phyloP scores from a whole-genome alignment of 2,329 filamentous ascomycete species.

The Scleromitrula shiraiana region DNA sequence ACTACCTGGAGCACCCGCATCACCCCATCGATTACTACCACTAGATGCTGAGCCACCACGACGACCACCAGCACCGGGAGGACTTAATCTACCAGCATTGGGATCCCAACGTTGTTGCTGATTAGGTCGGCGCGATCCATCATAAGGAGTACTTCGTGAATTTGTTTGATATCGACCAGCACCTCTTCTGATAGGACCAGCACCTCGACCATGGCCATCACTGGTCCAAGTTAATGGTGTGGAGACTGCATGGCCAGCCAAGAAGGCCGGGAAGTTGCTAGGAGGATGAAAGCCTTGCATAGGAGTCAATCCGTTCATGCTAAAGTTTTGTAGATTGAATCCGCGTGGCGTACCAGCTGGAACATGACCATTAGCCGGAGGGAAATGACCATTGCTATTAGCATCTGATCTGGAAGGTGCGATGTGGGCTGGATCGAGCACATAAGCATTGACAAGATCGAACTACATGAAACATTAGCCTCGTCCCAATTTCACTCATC shows the following conservation, averaged over 20 bases:
- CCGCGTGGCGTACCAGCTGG: constrained; percentile 81
- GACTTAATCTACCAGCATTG: constrained; percentile 40
- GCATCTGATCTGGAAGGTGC: constrained; percentile 87
- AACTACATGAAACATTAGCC: constrained; percentile 47
- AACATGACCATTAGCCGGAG: constrained; percentile 65
- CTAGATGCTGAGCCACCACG: constrained; percentile 36
- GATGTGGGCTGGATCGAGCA: constrained; percentile 89
- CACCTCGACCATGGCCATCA: constrained; percentile 43
- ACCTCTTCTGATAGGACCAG: constrained; percentile 61
- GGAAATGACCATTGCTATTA: constrained; percentile 94
- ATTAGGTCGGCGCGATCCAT: constrained; percentile 57
- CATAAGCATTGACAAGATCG: constrained; percentile 85
- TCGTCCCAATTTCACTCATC: not conserved
- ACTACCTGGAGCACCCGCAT: constrained; percentile 60
- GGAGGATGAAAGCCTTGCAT: constrained; percentile 49
- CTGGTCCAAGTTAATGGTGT: constrained; percentile 41
- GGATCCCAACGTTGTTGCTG: constrained; percentile 39
- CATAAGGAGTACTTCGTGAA: constrained; percentile 61
- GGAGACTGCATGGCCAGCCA: constrained; percentile 39
- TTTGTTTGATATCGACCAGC: constrained; percentile 55
- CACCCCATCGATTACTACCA: constrained; percentile 58
- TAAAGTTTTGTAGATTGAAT: constrained; percentile 75
- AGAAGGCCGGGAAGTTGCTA: constrained; percentile 45
- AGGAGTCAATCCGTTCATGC: constrained; percentile 47
- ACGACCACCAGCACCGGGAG: constrained; percentile 42